These are phyloP conservation scores for Hypocreales sp. DNA, from an alignment of 2,329 filamentous ascomycete species.

Conservation along the genomic window DNA sequence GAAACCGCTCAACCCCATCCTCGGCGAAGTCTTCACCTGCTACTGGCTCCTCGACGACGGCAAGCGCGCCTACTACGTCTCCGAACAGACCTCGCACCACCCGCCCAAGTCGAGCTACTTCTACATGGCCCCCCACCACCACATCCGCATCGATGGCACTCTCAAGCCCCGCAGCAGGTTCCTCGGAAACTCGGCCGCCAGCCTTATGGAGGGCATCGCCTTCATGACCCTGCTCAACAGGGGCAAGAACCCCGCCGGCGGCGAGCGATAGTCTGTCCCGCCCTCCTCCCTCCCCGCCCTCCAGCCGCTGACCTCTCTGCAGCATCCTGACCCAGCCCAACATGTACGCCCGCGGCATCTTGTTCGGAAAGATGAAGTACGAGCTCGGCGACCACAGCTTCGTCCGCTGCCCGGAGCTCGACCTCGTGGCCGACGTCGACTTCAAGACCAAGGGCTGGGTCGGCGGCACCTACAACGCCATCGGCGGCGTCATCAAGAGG, in stretches of 20 bases:
- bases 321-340: slow-evolving; percentile 93
- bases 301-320: slow-evolving; percentile 4
- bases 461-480: slow-evolving; percentile 88
- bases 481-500: slow-evolving; percentile 81
- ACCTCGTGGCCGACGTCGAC: slow-evolving; percentile 79
- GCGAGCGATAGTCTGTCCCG: slow-evolving; percentile 70
- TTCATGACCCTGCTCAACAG: slow-evolving; percentile 71
- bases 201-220: slow-evolving; percentile 94
- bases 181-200: slow-evolving; percentile 90
- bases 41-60: slow-evolving; percentile 86
- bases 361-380: slow-evolving; percentile 99
- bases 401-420: slow-evolving; percentile 77
- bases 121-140: slow-evolving; percentile 87
- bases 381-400: slow-evolving; percentile 94
- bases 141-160: slow-evolving; percentile 90
- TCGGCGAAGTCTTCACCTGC: slow-evolving; percentile 87
- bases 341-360: slow-evolving; percentile 94
- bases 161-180: slow-evolving; percentile 92
- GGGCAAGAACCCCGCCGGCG: slow-evolving; percentile 45
- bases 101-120: slow-evolving; percentile 99
- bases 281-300: neutral
- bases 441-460: slow-evolving; percentile 99
- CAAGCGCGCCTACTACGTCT: slow-evolving; percentile 85
- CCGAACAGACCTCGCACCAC: slow-evolving; percentile 95
- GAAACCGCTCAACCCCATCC: slow-evolving; percentile 91